Evolutionary conservation across 2,329 filamentous ascomycete species (phyloP).

Genomic region (Alternaria arborescens): DNA sequence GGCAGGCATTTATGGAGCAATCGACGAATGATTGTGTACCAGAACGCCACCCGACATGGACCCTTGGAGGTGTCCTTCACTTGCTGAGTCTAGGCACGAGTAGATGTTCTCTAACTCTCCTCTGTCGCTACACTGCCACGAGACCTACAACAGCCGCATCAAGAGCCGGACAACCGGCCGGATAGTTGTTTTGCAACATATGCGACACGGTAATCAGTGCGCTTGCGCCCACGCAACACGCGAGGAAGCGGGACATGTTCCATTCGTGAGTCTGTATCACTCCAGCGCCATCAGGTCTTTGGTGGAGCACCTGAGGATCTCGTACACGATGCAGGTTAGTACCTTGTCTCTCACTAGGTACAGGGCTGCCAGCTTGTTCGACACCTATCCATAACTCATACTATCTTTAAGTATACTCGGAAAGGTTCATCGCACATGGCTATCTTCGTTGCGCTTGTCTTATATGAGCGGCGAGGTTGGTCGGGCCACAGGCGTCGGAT

Average conservation of each 20-base stretch:
- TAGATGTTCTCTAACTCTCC: slow-evolving; percentile 11
- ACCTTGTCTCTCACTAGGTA: slow-evolving; percentile 18
- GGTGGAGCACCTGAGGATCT: slow-evolving; percentile 27
- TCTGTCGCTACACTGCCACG: slow-evolving; percentile 17
- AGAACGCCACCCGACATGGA: slow-evolving; percentile 25
- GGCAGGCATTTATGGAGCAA: slow-evolving; percentile 20
- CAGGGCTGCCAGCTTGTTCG: slow-evolving; percentile 23
- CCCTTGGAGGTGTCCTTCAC: slow-evolving; percentile 8
- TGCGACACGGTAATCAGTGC: slow-evolving; percentile 40
- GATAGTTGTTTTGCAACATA: slow-evolving; percentile 35
- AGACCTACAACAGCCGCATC: slow-evolving; percentile 33
- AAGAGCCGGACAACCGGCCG: slow-evolving; percentile 29
- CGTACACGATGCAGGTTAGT: slow-evolving; percentile 29
- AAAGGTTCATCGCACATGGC: slow-evolving; percentile 7
- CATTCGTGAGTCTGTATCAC: slow-evolving; percentile 41
- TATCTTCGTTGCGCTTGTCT: slow-evolving; percentile 26
- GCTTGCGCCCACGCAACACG: slow-evolving; percentile 45
- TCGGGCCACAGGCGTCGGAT: slow-evolving; percentile 20
- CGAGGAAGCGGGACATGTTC: slow-evolving; percentile 35
- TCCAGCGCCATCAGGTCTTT: slow-evolving; percentile 27
- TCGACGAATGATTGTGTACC: slow-evolving; percentile 2
- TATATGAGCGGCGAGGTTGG: slow-evolving; percentile 20
- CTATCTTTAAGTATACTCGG: slow-evolving; percentile 3
- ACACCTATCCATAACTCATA: slow-evolving; percentile 18
- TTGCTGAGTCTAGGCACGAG: slow-evolving; percentile 6